Conservation (phyloP, 2,329 filamentous ascomycete species). For the Aspergillus ruber region DNA sequence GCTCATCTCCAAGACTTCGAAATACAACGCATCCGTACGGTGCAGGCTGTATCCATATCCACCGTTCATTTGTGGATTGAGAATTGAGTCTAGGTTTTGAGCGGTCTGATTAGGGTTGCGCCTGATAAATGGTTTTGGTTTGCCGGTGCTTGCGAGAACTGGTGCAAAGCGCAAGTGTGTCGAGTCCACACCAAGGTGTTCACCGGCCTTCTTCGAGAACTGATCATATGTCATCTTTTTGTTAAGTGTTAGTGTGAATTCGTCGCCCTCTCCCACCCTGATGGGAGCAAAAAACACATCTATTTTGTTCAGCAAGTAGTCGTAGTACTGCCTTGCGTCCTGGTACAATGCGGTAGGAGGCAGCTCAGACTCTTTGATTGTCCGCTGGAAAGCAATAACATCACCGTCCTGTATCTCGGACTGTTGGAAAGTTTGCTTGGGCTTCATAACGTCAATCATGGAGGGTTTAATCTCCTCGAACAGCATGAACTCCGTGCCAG, state of each 20-base stretch:
- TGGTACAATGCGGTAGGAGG: conserved; percentile 44
- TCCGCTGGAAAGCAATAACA: conserved; percentile 86
- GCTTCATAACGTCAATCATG: conserved; percentile 88
- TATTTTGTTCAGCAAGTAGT: conserved; percentile 81
- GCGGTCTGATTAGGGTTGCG: conserved; percentile 61
- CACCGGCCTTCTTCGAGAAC: conserved; percentile 74
- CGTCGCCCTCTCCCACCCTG: conserved; percentile 48
- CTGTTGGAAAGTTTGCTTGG: conserved; percentile 78
- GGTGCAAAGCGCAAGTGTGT: conserved; percentile 91
- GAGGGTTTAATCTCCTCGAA: conserved; percentile 97
- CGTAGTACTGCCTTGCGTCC: conserved; percentile 82
- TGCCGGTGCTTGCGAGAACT: conserved; percentile 68
- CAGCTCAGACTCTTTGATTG: conserved; percentile 40
- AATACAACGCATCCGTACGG: conserved; percentile 73
- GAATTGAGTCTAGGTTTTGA: conserved; percentile 69
- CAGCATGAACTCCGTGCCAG: conserved; percentile 64
- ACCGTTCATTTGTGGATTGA: conserved; percentile 63
- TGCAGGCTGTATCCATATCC: conserved; percentile 63
- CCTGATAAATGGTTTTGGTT: conserved; percentile 72
- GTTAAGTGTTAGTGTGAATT: conserved; percentile 73
- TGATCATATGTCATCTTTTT: conserved; percentile 87
- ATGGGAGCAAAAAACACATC: conserved; percentile 69
- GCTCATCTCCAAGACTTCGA: conserved; percentile 90
- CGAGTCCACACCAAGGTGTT: conserved; percentile 66
- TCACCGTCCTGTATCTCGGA: conserved; percentile 97